A percentile compares a stretch with the other conserved stretches of the same genome.
These are phyloP conservation scores for Diaporthe sp. DNA, from an alignment of 2,329 filamentous ascomycete species.

Conservation along the genomic window DNA sequence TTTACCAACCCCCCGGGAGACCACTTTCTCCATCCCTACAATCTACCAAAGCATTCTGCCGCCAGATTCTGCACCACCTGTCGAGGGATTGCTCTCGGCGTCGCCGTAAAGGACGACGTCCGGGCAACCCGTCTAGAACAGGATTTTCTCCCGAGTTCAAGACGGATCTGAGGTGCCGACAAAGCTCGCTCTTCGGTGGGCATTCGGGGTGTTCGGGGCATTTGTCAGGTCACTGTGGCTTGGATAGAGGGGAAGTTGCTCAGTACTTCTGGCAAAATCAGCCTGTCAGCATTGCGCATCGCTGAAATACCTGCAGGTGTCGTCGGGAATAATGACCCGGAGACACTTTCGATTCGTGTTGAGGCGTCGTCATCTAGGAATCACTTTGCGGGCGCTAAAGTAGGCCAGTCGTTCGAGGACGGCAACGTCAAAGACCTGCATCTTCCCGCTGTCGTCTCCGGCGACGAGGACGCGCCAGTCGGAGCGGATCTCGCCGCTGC, in stretches of 20 bases:
- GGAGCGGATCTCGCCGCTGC: constrained; percentile 86
- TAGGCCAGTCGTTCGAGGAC: constrained; percentile 24
- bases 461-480: constrained; percentile 92
- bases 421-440: constrained; percentile 93
- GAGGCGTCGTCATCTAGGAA: constrained; percentile 21
- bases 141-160: neutral
- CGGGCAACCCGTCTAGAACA: neutral
- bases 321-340: neutral
- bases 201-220: constrained; percentile 3
- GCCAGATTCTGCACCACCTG: neutral
- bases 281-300: constrained; percentile 6
- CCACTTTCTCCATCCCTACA: too few species aligned
- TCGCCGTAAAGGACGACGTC: neutral
- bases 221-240: constrained; percentile 24
- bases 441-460: constrained; percentile 89
- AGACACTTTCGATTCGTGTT: neutral
- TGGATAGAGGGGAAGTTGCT: neutral
- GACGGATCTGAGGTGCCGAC: constrained; percentile 10
- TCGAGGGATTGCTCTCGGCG: too few species aligned
- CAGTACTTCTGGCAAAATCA: neutral
- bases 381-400: constrained; percentile 21
- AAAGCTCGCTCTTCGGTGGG: constrained; percentile 1
- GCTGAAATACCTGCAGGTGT: neutral
- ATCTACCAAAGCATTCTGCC: too few species aligned
- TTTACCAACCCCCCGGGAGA: neutral